Evolutionary conservation across 129 eudicot species (phyloP), one percentile per base, ranked within the genome.

Genomic region (Escallonia rubra): DNA sequence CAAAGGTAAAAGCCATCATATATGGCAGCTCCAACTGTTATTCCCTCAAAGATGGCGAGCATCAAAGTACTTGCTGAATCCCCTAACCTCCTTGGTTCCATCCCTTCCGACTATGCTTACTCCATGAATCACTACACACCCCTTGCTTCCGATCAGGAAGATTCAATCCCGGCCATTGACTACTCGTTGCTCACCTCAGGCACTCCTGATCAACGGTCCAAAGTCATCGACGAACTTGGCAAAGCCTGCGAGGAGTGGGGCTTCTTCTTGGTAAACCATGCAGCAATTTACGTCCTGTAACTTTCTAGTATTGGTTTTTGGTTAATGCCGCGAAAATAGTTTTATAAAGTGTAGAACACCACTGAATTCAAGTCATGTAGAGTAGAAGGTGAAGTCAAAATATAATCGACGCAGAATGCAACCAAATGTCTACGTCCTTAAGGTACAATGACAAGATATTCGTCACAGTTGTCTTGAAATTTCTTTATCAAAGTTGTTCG

Each of bases 21-120:
- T 23, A 23, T 23, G 1, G 34, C 34, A 1, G 34, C 34, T 23
- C 34, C 34, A 23, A 23, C 34, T 23, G 34, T 23, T 23, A 23
- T 23, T 23, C 34, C 34, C 34, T 23, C 34, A 23, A 23, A 23
- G 34, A 23, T 23, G 34, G 34, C 34, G 34, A 23, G 51, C 72
- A 67, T 81, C 34, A 81, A 86, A 78, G 63, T 60, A 52, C 61
- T 86, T 39, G 82, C 86, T 38, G 91, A 90, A 79, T 79, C 91
- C 41, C 68, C 81, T 38, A 39, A 63, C 72, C 77, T 77, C 71
- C 59, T 64, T 6, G 34, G 34, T 1, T 23, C 52, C 11, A 10
- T 48, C 11, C 52, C 52, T 7, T 48, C 52, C 52, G 11, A 48
- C 8, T 48, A 48, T 48, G 52, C 11, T 48, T 48, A 7, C 52